Percentiles rank a stretch among this genome's conserved stretches.
Conservation (phyloP, 441 rosid genomes). For the Raphanus hybrid region DNA sequence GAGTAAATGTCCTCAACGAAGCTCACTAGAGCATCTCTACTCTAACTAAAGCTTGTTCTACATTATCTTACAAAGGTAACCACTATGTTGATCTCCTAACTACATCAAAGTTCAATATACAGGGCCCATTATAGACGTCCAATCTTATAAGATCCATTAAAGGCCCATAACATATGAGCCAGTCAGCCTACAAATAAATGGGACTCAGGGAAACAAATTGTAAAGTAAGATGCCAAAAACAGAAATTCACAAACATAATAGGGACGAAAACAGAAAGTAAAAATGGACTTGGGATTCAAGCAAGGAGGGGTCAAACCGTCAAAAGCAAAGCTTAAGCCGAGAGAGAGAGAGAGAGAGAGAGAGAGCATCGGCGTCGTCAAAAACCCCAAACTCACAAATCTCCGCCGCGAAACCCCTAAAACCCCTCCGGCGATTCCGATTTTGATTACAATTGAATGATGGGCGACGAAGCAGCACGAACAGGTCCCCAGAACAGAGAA, state of each 20-base stretch:
- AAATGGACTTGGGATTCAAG: slow-evolving; percentile 43
- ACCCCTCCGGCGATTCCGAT: slow-evolving; percentile 33
- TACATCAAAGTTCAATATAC: not conserved
- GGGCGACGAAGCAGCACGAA: slow-evolving; percentile 34
- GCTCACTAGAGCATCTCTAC: not conserved
- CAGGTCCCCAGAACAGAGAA: slow-evolving; percentile 64
- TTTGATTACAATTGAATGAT: slow-evolving; percentile 25
- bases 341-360: slow-evolving; percentile 7
- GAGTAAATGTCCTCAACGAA: not conserved
- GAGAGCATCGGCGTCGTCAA: slow-evolving; percentile 29
- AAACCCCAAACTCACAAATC: slow-evolving; percentile 19
- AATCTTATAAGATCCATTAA: not conserved
- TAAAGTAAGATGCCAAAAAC: not conserved
- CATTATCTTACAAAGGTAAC: not conserved
- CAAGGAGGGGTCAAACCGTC: slow-evolving; percentile 30
- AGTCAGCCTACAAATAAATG: not conserved
- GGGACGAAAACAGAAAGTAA: slow-evolving; percentile 6
- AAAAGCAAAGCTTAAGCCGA: slow-evolving; percentile 22
- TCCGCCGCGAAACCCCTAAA: slow-evolving; percentile 40
- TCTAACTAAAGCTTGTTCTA: not conserved
- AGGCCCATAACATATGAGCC: not conserved
- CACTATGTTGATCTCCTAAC: not conserved
- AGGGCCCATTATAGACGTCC: not conserved
- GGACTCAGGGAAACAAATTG: not conserved
- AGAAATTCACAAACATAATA: not conserved